Conservation (phyloP, 179 eudicot species). For the Carnegiea gigantea region DNA sequence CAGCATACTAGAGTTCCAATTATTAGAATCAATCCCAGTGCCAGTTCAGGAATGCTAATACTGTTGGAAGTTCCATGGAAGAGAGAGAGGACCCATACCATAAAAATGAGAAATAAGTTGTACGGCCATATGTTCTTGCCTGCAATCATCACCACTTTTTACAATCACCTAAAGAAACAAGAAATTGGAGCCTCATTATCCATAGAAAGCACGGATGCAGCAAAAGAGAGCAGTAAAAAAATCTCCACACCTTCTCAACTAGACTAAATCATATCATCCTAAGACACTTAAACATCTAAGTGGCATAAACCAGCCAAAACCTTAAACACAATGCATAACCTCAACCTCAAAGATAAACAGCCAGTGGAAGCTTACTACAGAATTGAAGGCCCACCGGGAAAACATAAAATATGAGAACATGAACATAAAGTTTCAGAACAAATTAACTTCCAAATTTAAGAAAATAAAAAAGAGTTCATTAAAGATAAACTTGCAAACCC, state of each 20-base stretch:
- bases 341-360: conserved; percentile 1
- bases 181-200: neutral
- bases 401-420: neutral
- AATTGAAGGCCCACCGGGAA: neutral
- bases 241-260: neutral
- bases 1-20: neutral
- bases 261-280: neutral
- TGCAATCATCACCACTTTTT: conserved; percentile 99
- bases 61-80: neutral
- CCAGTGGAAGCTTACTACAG: neutral
- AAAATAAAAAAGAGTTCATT: neutral
- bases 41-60: neutral
- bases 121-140: conserved; percentile 98
- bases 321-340: neutral
- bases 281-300: neutral
- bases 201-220: neutral
- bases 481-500: neutral
- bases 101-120: conserved; percentile 97
- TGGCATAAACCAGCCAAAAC: neutral
- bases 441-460: neutral
- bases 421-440: neutral
- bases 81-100: conserved; percentile 43
- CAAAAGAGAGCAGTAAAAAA: neutral
- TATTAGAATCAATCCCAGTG: neutral
- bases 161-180: conserved; percentile 65